Percentiles rank a stretch among this genome's conserved stretches.
These are phyloP conservation scores for Naganishia albida DNA, from an alignment of 1,284 basidiomycete genomes.

Conservation along the genomic window DNA sequence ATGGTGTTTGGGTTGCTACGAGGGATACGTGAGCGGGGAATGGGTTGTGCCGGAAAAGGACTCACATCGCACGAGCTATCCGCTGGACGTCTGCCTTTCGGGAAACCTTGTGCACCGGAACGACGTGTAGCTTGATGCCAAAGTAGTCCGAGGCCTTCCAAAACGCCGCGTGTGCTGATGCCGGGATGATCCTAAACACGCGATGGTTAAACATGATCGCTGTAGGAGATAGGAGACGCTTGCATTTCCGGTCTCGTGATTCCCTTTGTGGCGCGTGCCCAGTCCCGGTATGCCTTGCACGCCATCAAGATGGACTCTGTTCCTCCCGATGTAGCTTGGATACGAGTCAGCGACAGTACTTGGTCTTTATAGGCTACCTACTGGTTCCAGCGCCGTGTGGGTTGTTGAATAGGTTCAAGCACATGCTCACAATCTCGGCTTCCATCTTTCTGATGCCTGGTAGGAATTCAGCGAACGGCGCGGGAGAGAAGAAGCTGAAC, in stretches of 20 bases:
- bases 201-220: slow-evolving; percentile 23
- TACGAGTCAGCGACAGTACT: neutral
- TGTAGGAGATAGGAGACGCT: slow-evolving; percentile 41
- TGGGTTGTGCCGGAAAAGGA: slow-evolving; percentile 31
- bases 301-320: slow-evolving; percentile 89
- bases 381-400: slow-evolving; percentile 80
- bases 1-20: slow-evolving; percentile 53
- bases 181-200: slow-evolving; percentile 69
- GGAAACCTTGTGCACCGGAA: slow-evolving; percentile 80
- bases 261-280: slow-evolving; percentile 80
- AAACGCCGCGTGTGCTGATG: slow-evolving; percentile 90
- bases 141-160: slow-evolving; percentile 90
- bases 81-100: slow-evolving; percentile 76
- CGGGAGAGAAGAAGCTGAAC: slow-evolving; percentile 5
- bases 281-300: slow-evolving; percentile 90
- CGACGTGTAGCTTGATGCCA: slow-evolving; percentile 83
- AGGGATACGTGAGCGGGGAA: slow-evolving; percentile 13
- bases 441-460: slow-evolving; percentile 91
- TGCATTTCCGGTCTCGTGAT: slow-evolving; percentile 92
- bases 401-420: slow-evolving; percentile 80
- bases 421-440: slow-evolving; percentile 94
- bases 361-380: slow-evolving; percentile 24
- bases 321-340: slow-evolving; percentile 80
- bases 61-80: slow-evolving; percentile 82
- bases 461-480: slow-evolving; percentile 26